These are phyloP conservation scores for Vaucheria bursata DNA, from an alignment of 352 stramenopile genomes.

Conservation along the genomic window DNA sequence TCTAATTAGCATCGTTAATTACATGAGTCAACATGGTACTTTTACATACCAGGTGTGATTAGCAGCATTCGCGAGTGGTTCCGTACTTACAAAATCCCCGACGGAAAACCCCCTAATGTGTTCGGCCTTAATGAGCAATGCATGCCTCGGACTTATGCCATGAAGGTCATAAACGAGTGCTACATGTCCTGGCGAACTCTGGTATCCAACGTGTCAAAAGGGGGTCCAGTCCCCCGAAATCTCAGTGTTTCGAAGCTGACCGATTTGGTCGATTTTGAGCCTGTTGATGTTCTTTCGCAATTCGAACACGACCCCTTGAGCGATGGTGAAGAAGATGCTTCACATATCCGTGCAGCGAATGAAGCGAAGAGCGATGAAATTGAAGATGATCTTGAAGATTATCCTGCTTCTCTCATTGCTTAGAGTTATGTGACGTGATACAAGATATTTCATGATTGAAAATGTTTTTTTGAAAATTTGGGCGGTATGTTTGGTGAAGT, in stretches of 20 bases:
- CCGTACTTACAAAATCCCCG: constrained; percentile 79
- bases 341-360: no score
- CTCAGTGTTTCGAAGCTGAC: constrained; percentile 45
- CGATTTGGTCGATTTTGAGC: constrained; percentile 39
- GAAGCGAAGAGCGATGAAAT: no score
- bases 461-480: no score
- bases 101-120: constrained; percentile 79
- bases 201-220: constrained; percentile 27
- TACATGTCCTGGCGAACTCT: constrained; percentile 41
- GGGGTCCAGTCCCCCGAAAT: constrained; percentile 34
- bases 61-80: constrained; percentile 44
- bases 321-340: not conserved
- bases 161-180: constrained; percentile 68
- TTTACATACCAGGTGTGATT: no score
- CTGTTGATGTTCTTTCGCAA: constrained; percentile 8
- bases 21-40: no score
- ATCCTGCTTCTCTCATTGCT: constrained; percentile 40
- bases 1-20: no score
- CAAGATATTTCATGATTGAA: no score
- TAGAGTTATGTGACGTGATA: no score
- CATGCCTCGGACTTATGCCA: constrained; percentile 71
- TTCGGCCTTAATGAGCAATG: constrained; percentile 77
- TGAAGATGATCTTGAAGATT: constrained; percentile 11
- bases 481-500: no score
- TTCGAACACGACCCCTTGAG: constrained; percentile 4